Evolutionary conservation across 345 rosid genomes (phyloP).

Genomic region (Pugionium cornutum): DNA sequence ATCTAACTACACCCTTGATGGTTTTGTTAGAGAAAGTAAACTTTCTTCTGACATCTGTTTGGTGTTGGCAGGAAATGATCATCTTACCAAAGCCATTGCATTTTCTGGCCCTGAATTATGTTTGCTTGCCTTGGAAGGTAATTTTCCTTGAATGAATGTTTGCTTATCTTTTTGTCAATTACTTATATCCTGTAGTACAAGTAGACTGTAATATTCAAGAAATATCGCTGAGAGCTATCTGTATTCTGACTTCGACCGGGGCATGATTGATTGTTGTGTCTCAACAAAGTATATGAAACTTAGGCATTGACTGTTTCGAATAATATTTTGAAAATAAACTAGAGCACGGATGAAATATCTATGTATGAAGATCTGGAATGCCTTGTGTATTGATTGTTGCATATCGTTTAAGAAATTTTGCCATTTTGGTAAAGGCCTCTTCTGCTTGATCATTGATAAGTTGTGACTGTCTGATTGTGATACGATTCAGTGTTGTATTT

Average conservation of each 20-base stretch:
- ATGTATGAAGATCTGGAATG: neutral
- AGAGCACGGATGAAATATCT: constrained; percentile 10
- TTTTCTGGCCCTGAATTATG: constrained; percentile 60
- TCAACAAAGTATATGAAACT: no score
- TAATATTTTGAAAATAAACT: constrained; percentile 7
- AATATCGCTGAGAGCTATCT: neutral
- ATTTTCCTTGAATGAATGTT: neutral
- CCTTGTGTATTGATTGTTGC: constrained; percentile 9
- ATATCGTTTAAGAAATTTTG: constrained; percentile 15
- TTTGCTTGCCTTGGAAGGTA: constrained; percentile 78
- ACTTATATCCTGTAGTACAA: neutral
- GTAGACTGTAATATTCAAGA: constrained; percentile 19
- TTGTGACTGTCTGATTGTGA: constrained; percentile 13
- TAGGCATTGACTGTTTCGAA: neutral
- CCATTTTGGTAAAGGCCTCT: neutral
- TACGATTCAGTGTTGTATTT: constrained; percentile 14
- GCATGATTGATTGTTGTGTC: neutral
- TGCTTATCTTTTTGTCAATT: constrained; percentile 11
- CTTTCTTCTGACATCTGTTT: constrained; percentile 28
- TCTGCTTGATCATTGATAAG: constrained; percentile 5
- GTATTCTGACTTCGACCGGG: constrained; percentile 20
- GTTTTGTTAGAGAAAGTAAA: constrained; percentile 21
- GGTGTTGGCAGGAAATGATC: constrained; percentile 47
- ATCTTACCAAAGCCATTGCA: constrained; percentile 46
- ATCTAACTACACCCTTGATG: constrained; percentile 23